Evolutionary conservation across 2,329 filamentous ascomycete genomes (phyloP).

Genomic region (Thielaviopsis euricoi): DNA sequence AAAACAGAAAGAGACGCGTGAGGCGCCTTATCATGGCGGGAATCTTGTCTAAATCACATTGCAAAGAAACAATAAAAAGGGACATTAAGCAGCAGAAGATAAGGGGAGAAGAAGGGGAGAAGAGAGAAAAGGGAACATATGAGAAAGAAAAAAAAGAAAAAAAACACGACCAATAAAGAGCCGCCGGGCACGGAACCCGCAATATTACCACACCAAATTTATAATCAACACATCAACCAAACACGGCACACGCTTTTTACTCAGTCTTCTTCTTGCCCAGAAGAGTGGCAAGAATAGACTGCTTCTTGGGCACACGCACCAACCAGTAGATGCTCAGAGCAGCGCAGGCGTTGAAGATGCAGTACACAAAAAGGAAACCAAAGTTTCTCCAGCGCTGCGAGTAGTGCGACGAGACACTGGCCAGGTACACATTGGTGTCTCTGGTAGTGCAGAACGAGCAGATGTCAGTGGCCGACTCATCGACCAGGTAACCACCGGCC

Average conservation of each 20-base stretch:
- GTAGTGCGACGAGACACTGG: constrained; percentile 34
- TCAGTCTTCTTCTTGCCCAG: constrained; percentile 20
- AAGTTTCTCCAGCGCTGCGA: constrained; percentile 51
- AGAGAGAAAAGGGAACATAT: neutral
- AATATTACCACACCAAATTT: neutral
- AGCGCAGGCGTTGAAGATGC: constrained; percentile 39
- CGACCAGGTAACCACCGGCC: constrained; percentile 36
- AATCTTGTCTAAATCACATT: constrained; percentile 1
- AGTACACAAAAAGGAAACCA: constrained; percentile 43
- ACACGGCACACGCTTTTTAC: constrained; percentile 5
- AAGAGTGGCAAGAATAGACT: constrained; percentile 11
- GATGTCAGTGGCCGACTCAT: constrained; percentile 26
- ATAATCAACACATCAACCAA: neutral
- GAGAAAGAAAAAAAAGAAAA: constrained; percentile 3
- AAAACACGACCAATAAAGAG: neutral
- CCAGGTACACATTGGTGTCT: constrained; percentile 36
- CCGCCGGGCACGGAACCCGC: neutral
- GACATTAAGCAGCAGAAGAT: neutral
- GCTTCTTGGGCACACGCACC: constrained; percentile 29
- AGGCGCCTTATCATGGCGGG: neutral
- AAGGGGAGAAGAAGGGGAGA: neutral
- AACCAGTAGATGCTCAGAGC: constrained; percentile 41
- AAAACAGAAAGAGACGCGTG: neutral
- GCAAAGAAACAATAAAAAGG: neutral
- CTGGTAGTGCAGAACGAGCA: constrained; percentile 41